Evolutionary conservation across 208 protist genomes (phyloP).

Genomic region (Trypanosoma platydactyli): DNA sequence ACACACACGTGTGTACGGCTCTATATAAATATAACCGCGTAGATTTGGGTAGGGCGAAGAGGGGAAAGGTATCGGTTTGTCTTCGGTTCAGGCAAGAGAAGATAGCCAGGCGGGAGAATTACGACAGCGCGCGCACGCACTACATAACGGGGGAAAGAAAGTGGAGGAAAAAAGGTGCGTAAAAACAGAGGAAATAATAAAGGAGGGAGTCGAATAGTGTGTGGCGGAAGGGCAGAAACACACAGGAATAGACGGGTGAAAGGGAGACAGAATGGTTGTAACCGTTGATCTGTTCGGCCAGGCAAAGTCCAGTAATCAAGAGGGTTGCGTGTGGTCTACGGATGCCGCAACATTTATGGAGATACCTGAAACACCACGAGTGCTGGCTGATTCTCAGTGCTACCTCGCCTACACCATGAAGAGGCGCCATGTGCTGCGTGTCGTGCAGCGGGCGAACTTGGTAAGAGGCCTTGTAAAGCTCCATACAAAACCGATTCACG

Average conservation of each 20-base stretch:
- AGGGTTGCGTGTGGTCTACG: slow-evolving; percentile 49
- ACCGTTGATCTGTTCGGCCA: slow-evolving; percentile 42
- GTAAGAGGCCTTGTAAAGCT: slow-evolving; percentile 45
- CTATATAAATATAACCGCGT: too few species aligned
- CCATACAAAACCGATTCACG: slow-evolving; percentile 61
- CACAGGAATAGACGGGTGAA: neutral
- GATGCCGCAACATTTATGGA: slow-evolving; percentile 67
- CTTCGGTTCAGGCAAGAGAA: too few species aligned
- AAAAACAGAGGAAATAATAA: neutral
- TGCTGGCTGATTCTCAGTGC: slow-evolving; percentile 72
- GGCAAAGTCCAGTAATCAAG: slow-evolving; percentile 26
- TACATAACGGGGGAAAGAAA: too few species aligned
- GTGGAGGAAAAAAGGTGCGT: neutral
- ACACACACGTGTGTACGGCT: too few species aligned
- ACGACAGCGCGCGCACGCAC: too few species aligned
- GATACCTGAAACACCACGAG: slow-evolving; percentile 41
- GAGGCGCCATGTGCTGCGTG: slow-evolving; percentile 60
- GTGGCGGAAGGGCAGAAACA: slow-evolving; percentile 18
- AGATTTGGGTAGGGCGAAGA: neutral
- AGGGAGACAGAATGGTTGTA: slow-evolving; percentile 13
- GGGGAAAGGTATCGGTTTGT: too few species aligned
- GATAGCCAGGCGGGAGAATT: too few species aligned
- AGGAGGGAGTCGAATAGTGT: neutral
- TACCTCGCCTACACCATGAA: slow-evolving; percentile 86
- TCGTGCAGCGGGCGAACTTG: slow-evolving; percentile 67